Base-by-base conservation (phyloP, 805 yeast species). In the Starmerella asiatica region DNA sequence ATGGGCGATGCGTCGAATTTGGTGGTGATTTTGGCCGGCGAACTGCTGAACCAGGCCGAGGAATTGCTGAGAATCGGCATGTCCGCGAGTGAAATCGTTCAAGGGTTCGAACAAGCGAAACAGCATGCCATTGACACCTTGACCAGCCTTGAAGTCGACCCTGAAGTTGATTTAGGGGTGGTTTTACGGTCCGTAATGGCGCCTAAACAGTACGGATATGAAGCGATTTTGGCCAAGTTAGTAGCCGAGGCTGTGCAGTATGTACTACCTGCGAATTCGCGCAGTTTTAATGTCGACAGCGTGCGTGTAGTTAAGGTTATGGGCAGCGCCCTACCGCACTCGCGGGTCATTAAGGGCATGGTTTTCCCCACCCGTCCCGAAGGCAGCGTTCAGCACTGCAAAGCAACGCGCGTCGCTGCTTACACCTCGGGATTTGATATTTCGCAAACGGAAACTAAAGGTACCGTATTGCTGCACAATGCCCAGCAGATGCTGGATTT, bases 361-460 rank as follows among this genome's bases (percentile, higher is more conserved):
- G 95, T 91, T 29, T 88, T 91, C 70, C 93, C 93, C 50, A 74
- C 93, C 54, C 94, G 85, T 60, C 95, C 97, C n/a, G 97, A 88
- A 60, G 93, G 96, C 14, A 76, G 75, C 50, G 62, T 86, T 36
- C 84, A 83, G 57, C 70, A 76, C 46, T 12, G 34, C 12, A 58
- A 53, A 8, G 75, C 70, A 51, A 75, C 93, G 15, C 85, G 83
- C 59, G 97, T 91, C 34, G 98, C 82, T 8, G 86, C 85, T 2
- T 91, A 69, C 65, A 84, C 94, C 7, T 79, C 94, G 60, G 96
- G 97, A 21, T 75, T 91, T 40, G 98, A 91, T 62, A 83, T 83
- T 45, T 79, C 95, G 12, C 79, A 85, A 45, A 86, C 98, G n/a
- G 98, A 91, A 65, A 88, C 97, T 18, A 88, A 88, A 64, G 97